A percentile compares a stretch with the other conserved stretches of the same genome.
These are phyloP conservation scores for Phytopythium kandeliae DNA, from an alignment of 352 stramenopile genomes.

Conservation along the genomic window DNA sequence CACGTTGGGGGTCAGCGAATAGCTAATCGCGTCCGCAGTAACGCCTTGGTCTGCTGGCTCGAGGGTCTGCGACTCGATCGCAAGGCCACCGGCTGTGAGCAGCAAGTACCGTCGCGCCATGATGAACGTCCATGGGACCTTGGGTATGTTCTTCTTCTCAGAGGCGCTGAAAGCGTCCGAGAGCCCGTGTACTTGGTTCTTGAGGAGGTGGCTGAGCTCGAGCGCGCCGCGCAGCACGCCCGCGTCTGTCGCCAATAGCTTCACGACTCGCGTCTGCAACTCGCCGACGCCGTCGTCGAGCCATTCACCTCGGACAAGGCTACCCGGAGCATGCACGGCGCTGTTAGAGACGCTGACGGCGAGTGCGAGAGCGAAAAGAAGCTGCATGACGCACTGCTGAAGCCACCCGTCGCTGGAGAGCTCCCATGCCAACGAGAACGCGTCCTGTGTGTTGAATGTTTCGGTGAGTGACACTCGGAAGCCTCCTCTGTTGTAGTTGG, in stretches of 20 bases:
- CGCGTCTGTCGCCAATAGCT: conserved; percentile 7
- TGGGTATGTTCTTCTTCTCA: background rate
- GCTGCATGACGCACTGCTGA: conserved; percentile 13
- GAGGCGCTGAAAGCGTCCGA: no score
- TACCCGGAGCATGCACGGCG: background rate
- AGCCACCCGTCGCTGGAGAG: conserved; percentile 34
- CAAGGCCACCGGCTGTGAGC: background rate
- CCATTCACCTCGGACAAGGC: conserved; percentile 20
- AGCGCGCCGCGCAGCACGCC: conserved; percentile 7
- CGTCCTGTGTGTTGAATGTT: conserved; percentile 27
- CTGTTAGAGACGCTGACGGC: background rate
- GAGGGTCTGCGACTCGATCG: background rate
- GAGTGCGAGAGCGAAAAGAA: background rate
- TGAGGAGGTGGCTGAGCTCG: background rate
- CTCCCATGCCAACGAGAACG: conserved; percentile 18
- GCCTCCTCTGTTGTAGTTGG: no score
- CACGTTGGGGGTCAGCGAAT: background rate
- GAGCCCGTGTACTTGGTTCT: background rate
- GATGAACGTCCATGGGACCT: background rate
- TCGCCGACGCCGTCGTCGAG: conserved; percentile 10
- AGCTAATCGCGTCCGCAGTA: background rate
- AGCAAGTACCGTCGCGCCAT: background rate
- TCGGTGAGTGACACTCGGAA: no score
- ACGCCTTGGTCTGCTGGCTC: background rate
- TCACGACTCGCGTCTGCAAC: conserved; percentile 6